Base-by-base conservation (phyloP, 805 yeast genomes). In the Wickerhamiella australiensis region DNA sequence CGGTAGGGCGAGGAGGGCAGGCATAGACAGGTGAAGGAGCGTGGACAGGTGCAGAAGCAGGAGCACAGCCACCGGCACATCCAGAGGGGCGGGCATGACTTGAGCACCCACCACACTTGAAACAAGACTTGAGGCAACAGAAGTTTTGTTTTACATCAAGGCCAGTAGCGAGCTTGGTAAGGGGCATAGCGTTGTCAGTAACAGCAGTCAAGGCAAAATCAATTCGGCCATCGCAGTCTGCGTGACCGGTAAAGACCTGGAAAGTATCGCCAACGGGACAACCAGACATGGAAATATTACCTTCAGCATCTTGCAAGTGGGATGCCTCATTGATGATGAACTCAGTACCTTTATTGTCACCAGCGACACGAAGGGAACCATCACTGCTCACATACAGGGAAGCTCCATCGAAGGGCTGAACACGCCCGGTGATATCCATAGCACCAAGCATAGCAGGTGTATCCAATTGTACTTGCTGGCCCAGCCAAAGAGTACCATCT, bases 401-500 rank as follows among this genome's bases (percentile, higher is more conserved):
- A 22, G 46, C n/a, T 13, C 37, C 26, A 35, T 27, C 41, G 18
- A 8, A 29, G 5, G 38, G 38, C 29, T n/a, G 26, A 22, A 20
- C 33, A 15, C 41, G 26, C 20, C 51, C 50, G 40, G 37, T 26
- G 22, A 42, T 35, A 17, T 50, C 47, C 45, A 42, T 45, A 42
- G 29, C 45, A 23, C 46, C 48, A 18, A 40, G 44, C 22, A 42
- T 47, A 46, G 50, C 43, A 25, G 33, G 18, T 18, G 33, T 20
- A 15, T 41, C 33, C 11, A 46, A 45, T 17, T 35, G 42, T 17
- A 12, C 36, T 13, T n/a, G 33, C 40, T 49, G 48, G 15, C 52
- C 52, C 17, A 52, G 40, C 35, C 52, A 51, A 6, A 54, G 36
- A 9, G 54, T 22, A 18, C 56, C 57, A 21, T 21, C 42, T 3